Conservation (phyloP, 306 rosid species). For the Rosa persica region DNA sequence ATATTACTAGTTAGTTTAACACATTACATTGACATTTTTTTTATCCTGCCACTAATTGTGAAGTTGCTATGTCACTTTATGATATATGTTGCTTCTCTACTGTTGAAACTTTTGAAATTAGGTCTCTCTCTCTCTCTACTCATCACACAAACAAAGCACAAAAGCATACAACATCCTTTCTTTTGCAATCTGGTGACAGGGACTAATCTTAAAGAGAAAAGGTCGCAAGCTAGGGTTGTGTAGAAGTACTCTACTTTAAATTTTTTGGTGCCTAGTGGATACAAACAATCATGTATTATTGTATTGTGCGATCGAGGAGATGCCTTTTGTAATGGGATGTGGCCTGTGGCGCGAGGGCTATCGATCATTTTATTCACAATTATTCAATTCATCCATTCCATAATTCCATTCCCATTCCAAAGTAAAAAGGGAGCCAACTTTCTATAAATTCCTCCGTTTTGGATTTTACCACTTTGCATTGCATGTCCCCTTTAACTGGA, state of each 20-base stretch:
- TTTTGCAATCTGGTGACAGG: constrained; percentile 43
- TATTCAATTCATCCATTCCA: background rate
- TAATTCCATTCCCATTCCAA: constrained; percentile 34
- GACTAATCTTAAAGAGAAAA: constrained; percentile 44
- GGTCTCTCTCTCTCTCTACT: background rate
- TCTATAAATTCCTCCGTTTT: constrained; percentile 57
- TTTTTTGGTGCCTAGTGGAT: constrained; percentile 14
- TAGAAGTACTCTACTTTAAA: background rate
- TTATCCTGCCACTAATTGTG: background rate
- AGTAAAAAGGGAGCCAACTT: constrained; percentile 74
- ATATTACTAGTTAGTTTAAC: background rate
- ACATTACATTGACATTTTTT: background rate
- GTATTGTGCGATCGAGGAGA: constrained; percentile 21
- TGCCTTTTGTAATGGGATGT: constrained; percentile 17
- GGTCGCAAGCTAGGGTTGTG: constrained; percentile 14
- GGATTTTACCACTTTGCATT: constrained; percentile 56
- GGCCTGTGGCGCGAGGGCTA: constrained; percentile 37
- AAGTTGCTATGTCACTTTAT: background rate
- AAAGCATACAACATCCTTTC: background rate
- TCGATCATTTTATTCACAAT: background rate
- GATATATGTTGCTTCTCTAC: background rate
- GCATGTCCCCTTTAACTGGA: constrained; percentile 62
- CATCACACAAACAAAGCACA: background rate
- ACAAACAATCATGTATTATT: constrained; percentile 10
- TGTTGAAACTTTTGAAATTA: background rate